Conservation (phyloP, 2,329 filamentous ascomycete genomes). For the Rhexocercosporidium sp. region DNA sequence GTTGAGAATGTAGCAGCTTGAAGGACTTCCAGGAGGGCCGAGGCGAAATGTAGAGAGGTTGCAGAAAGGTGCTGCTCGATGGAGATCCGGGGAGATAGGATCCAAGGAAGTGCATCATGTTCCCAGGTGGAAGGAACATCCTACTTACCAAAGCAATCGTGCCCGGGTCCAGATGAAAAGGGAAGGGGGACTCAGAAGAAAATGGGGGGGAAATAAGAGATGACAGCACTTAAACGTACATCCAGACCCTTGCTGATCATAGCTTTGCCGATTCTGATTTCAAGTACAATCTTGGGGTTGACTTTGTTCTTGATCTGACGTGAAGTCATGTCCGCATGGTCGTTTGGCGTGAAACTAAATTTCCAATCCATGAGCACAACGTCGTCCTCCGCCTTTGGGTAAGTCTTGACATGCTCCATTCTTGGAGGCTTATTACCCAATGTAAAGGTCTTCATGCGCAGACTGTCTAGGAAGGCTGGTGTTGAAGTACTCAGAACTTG, state of each 20-base stretch:
- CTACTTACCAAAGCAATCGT: no score
- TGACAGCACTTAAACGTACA: constrained; percentile 50
- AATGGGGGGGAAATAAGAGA: no score
- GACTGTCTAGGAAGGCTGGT: constrained; percentile 88
- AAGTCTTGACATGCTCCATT: constrained; percentile 97
- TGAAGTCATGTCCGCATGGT: constrained; percentile 87
- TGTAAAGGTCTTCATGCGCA: constrained; percentile 92
- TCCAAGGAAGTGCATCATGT: no score
- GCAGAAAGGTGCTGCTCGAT: no score
- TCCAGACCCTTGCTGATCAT: constrained; percentile 97
- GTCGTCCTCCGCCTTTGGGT: constrained; percentile 93
- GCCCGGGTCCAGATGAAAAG: no score
- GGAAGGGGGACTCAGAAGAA: no score
- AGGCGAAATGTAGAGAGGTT: no score
- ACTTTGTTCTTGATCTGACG: constrained; percentile 93
- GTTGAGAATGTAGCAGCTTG: no score
- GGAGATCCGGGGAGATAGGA: no score
- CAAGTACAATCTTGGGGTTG: constrained; percentile 94
- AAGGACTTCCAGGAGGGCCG: no score
- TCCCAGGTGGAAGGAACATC: no score
- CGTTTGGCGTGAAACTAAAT: constrained; percentile 98
- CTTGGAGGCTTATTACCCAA: constrained; percentile 94
- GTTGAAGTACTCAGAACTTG: constrained; percentile 94
- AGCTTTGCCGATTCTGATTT: constrained; percentile 93
- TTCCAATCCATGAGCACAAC: constrained; percentile 99